Percentiles rank a stretch among this genome's conserved stretches.
Conservation (phyloP, 2,329 filamentous ascomycete species). For the Dendryphion nanum region DNA sequence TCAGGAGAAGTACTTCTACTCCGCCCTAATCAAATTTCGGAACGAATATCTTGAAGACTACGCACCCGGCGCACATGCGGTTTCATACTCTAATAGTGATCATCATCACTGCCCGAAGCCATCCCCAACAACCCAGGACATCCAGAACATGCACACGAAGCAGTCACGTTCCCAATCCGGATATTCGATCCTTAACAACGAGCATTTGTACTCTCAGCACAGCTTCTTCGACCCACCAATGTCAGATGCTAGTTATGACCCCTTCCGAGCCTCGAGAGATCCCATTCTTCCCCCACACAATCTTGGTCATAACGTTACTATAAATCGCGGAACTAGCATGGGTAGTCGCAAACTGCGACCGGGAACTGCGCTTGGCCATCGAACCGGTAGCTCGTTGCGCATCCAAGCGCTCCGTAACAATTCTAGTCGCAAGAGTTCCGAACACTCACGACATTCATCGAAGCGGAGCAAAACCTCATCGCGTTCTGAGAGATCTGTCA, state of each 20-base stretch:
- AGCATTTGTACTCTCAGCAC: slow-evolving; percentile 49
- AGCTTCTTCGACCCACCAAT: slow-evolving; percentile 51
- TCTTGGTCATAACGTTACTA: slow-evolving; percentile 65
- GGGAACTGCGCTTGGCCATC: slow-evolving; percentile 37
- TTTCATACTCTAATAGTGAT: slow-evolving; percentile 86
- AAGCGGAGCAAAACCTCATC: slow-evolving; percentile 31
- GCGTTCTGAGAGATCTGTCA: slow-evolving; percentile 19
- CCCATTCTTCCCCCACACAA: slow-evolving; percentile 49
- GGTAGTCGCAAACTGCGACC: slow-evolving; percentile 36
- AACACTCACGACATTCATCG: slow-evolving; percentile 31
- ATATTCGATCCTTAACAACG: slow-evolving; percentile 57
- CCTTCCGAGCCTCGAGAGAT: slow-evolving; percentile 69
- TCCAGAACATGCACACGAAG: slow-evolving; percentile 34
- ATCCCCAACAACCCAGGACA: slow-evolving; percentile 21
- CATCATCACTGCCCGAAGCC: slow-evolving; percentile 59
- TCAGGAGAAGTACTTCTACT: slow-evolving; percentile 92
- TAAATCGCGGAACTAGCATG: slow-evolving; percentile 56
- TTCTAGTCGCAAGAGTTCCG: slow-evolving; percentile 29
- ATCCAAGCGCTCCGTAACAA: slow-evolving; percentile 40
- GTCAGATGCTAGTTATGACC: slow-evolving; percentile 72
- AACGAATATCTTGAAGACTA: slow-evolving; percentile 87
- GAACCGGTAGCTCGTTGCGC: slow-evolving; percentile 44
- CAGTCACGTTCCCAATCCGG: slow-evolving; percentile 47
- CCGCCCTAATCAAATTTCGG: slow-evolving; percentile 75
- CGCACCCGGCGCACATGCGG: slow-evolving; percentile 59